These are phyloP conservation scores for Leishmania guyanensis DNA, from an alignment of 208 protist genomes.

Conservation along the genomic window DNA sequence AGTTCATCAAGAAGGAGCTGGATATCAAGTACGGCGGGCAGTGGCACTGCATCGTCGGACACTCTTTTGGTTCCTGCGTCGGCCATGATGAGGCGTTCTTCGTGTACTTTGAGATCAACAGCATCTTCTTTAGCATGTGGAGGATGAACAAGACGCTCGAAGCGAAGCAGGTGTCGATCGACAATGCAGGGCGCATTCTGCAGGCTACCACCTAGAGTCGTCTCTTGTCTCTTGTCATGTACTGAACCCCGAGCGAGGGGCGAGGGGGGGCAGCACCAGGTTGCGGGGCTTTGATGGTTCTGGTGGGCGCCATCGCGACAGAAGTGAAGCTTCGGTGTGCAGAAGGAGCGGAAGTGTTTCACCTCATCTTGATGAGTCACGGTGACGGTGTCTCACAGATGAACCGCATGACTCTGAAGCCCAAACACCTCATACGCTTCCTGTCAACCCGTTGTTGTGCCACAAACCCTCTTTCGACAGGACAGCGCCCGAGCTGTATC, in stretches of 20 bases:
- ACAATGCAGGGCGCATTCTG: neutral
- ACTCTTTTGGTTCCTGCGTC: slow-evolving; percentile 99
- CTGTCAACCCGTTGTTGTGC: neutral
- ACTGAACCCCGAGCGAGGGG: neutral
- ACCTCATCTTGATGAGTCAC: too few relatives aligned
- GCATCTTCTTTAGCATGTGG: slow-evolving; percentile 98
- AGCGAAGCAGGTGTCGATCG: slow-evolving; percentile 2
- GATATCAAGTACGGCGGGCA: slow-evolving; percentile 98
- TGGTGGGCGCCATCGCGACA: neutral
- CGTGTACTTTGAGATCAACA: slow-evolving; percentile 99
- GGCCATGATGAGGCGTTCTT: slow-evolving; percentile 98
- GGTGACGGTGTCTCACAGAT: neutral
- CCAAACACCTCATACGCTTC: neutral
- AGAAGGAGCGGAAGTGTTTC: neutral
- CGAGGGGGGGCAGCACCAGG: neutral
- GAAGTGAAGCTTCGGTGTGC: neutral
- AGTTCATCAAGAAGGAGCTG: slow-evolving; percentile 99
- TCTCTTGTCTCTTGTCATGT: neutral
- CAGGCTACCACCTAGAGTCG: neutral
- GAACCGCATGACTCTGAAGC: neutral
- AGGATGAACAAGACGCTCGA: slow-evolving; percentile 48
- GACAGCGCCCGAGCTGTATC: neutral
- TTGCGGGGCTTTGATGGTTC: neutral
- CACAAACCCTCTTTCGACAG: neutral
- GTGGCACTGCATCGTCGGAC: slow-evolving; percentile 99